Conservation (phyloP, 768 basidiomycete species). For the Lactarius quietus region DNA sequence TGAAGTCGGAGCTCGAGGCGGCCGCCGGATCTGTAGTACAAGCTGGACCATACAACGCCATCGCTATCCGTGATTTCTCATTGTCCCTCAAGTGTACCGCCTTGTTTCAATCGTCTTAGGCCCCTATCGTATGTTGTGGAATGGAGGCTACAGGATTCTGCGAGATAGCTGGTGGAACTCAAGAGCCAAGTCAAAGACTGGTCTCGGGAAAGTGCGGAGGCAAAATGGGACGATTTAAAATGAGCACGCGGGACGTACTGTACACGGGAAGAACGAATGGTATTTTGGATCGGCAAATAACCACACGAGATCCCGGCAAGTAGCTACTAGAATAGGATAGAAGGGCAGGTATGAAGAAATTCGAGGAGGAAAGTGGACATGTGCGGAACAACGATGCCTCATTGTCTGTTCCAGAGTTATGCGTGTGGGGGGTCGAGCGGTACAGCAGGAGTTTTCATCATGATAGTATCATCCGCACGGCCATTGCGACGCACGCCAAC, state of each 20-base stretch:
- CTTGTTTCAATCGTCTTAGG: neutral
- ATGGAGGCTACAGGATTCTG: neutral
- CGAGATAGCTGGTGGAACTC: neutral
- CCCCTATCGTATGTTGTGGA: neutral
- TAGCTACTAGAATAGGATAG: neutral
- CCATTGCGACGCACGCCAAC: slow-evolving; percentile 92
- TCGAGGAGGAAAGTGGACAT: too few relatives aligned
- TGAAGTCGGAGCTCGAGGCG: too few relatives aligned
- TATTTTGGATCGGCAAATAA: neutral
- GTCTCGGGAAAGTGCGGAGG: neutral
- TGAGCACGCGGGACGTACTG: neutral
- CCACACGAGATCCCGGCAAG: neutral
- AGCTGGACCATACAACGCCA: neutral
- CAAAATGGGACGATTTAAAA: neutral
- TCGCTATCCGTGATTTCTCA: too few relatives aligned
- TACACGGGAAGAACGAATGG: neutral
- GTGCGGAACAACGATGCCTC: too few relatives aligned
- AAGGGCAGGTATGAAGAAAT: neutral
- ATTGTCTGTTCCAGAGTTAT: neutral
- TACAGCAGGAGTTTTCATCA: slow-evolving; percentile 25
- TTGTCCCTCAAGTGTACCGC: too few relatives aligned
- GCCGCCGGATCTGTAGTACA: too few relatives aligned
- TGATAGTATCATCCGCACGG: slow-evolving; percentile 58
- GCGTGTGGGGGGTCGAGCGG: neutral
- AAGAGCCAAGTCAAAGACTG: neutral